Evolutionary conservation across 331 rosid genomes (phyloP), one percentile per base, ranked within the genome.

Genomic region (Malus hybrid): DNA sequence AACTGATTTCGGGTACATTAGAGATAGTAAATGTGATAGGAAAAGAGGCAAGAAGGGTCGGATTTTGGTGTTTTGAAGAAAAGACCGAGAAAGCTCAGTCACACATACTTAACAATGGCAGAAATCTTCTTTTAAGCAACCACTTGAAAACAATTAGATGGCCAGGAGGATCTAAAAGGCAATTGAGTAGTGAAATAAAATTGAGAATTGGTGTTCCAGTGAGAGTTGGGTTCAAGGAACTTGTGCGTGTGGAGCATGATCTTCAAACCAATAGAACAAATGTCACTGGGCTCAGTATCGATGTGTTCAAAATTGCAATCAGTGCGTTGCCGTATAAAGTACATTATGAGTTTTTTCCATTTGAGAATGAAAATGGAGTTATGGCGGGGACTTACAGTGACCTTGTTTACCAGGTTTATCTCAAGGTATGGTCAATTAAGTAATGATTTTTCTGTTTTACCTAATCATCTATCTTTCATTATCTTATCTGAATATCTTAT

Each of bases 111-210:
- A 50, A 16, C 4, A 27, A 1, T 10, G 28, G 27, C 2, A 73
- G 56, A 44, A 57, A 19, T 5, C 7, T 61, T 27, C 11, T 63
- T 19, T 68, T 65, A 6, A 27, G 9, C 12, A 19, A 15, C 13
- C 7, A 75, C 28, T 57, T 69, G 12, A 76, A 80, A 61, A 42
- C 68, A 3, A 54, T 80, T 19, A 39, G 54, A 69, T 75, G 80
- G 83, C 80, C 80, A 15, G 83, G 80, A 48, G 80, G 83, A 75
- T 52, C 64, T 31, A 54, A 28, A 34, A n/a, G 24, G 69, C 8
- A 50, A 50, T 11, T 59, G 70, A 36, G 27, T 9, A 62, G 22
- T 6, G 13, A 27, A 19, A 52, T 3, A 5, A 64, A 69, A 39
- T 55, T 80, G 32, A 50, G 69, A 80, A 32, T 80, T n/a, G 80